Conservation (phyloP, 257 asterid species). For the Agastache rugosa region DNA sequence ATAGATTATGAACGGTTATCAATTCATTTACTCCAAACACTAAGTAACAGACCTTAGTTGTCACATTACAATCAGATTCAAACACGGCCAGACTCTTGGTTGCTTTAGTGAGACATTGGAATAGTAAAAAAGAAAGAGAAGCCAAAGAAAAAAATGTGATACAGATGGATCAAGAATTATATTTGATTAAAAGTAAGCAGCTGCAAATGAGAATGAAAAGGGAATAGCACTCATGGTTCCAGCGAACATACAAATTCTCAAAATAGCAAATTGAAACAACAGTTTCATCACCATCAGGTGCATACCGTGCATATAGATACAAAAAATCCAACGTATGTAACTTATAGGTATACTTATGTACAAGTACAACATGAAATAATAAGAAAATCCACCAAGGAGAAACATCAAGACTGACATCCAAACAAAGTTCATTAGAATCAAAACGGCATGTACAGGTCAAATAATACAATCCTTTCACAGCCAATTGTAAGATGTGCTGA, state of each 20-base stretch:
- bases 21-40: neutral
- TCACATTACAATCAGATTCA: neutral
- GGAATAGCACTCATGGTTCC: neutral
- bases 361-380: neutral
- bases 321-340: neutral
- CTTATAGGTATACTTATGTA: neutral
- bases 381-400: neutral
- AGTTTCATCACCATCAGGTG: neutral
- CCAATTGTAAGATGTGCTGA: neutral
- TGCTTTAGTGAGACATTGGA: neutral
- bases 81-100: neutral
- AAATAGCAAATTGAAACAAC: neutral
- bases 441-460: neutral
- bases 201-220: neutral
- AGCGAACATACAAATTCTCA: neutral
- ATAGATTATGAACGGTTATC: slow-evolving; percentile 11
- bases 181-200: neutral
- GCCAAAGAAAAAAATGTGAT: no score
- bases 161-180: neutral
- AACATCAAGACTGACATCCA: neutral
- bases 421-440: neutral
- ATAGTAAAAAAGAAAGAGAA: no score
- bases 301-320: neutral
- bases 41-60: neutral
- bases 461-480: neutral